phyloP scores from a whole-genome alignment of 805 yeast species.

The Yarrowia sp. region DNA sequence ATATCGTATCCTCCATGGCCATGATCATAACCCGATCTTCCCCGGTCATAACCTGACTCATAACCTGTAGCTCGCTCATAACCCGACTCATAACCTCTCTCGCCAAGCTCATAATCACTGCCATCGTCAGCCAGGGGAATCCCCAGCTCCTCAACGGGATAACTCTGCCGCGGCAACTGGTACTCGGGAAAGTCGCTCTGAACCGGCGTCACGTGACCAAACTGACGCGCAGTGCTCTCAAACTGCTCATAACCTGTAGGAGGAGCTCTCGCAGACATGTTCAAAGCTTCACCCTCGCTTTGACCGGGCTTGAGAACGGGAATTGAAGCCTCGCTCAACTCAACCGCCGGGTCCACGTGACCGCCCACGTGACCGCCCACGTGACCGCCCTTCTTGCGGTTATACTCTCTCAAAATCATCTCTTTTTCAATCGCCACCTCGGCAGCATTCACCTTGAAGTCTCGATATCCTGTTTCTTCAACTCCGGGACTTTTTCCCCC shows the following conservation, averaged over 20 bases:
- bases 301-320: no score
- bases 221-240: background rate
- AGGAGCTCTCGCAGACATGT: no score
- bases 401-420: conserved; percentile 26
- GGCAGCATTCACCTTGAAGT: conserved; percentile 7
- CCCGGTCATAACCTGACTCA: no score
- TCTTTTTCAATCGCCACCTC: conserved; percentile 25
- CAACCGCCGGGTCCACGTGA: background rate
- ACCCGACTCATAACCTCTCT: background rate
- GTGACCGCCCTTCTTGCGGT: background rate
- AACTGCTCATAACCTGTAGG: background rate
- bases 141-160: conserved; percentile 8
- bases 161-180: conserved; percentile 11
- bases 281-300: no score
- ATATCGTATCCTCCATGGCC: background rate
- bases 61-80: no score
- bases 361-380: background rate
- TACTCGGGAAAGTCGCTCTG: conserved; percentile 11
- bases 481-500: background rate
- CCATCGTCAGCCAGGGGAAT: conserved; percentile 12
- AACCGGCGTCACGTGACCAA: no score
- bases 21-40: background rate
- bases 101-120: background rate
- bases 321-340: background rate
- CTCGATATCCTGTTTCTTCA: conserved; percentile 1